A percentile compares a stretch with the other conserved stretches of the same genome.
These are phyloP conservation scores for Volutella citrinella DNA, from an alignment of 2,329 filamentous ascomycete species.

Conservation along the genomic window DNA sequence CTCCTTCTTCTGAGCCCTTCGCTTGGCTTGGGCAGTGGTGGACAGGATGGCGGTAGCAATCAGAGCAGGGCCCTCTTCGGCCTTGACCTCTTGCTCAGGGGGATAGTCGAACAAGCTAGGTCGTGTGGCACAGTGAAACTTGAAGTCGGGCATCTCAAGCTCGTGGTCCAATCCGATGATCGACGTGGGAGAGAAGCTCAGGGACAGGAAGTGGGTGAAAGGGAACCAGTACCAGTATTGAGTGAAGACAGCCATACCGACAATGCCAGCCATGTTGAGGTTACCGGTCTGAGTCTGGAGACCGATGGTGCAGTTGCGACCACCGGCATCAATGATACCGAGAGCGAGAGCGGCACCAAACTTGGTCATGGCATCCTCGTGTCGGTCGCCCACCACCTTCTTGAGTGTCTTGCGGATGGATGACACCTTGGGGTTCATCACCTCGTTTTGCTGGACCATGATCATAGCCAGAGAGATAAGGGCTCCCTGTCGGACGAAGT, in stretches of 20 bases:
- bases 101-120: conserved; percentile 98
- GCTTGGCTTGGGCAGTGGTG: conserved; percentile 94
- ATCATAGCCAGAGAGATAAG: conserved; percentile 96
- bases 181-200: conserved; percentile 95
- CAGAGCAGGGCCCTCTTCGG: conserved; percentile 88
- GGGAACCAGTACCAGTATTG: conserved; percentile 99
- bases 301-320: conserved; percentile 96
- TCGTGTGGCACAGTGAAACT: conserved; percentile 91
- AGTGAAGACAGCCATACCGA: conserved; percentile 96
- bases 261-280: conserved; percentile 96
- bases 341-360: conserved; percentile 92
- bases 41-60: conserved; percentile 95
- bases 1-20: conserved; percentile 91
- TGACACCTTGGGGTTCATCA: conserved; percentile 95
- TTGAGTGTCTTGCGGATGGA: conserved; percentile 88
- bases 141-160: conserved; percentile 88
- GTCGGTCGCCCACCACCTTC: conserved; percentile 90
- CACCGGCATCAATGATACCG: conserved; percentile 96
- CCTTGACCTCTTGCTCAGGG: conserved; percentile 91
- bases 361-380: conserved; percentile 99
- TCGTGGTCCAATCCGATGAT: conserved; percentile 94
- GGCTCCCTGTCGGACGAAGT: conserved; percentile 96
- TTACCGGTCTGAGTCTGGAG: conserved; percentile 97
- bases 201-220: conserved; percentile 92
- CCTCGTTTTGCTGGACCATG: conserved; percentile 98